Conservation (phyloP, 805 yeast genomes). For the Saccharomycopsis javanensis region DNA sequence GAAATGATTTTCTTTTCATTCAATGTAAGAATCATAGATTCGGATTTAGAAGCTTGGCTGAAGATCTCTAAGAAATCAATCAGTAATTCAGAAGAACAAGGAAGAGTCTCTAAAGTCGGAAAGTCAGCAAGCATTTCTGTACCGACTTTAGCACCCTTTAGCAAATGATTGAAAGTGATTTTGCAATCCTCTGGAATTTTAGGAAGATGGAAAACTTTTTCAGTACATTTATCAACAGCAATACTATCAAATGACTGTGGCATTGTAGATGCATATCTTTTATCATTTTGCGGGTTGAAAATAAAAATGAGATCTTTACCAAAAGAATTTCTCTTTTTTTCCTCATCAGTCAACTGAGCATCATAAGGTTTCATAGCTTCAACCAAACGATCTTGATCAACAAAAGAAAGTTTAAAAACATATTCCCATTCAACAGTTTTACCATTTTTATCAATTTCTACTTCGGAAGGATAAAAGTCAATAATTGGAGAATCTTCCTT, state of each 20-base stretch:
- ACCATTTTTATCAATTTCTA: constrained; percentile 84
- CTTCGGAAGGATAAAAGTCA: constrained; percentile 85
- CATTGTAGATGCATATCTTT: constrained; percentile 62
- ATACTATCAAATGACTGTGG: constrained; percentile 71
- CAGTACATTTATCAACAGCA: constrained; percentile 70
- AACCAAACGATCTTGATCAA: constrained; percentile 67
- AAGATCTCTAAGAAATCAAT: constrained; percentile 65
- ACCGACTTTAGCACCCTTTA: constrained; percentile 61
- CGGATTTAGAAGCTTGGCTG: constrained; percentile 76
- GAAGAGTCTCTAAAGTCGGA: constrained; percentile 70
- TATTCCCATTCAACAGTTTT: constrained; percentile 98
- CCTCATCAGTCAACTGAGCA: constrained; percentile 54
- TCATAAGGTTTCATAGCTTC: constrained; percentile 66
- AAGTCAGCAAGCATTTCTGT: constrained; percentile 75
- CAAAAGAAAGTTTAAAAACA: constrained; percentile 85
- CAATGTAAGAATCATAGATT: constrained; percentile 63
- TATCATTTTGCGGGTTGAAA: constrained; percentile 67
- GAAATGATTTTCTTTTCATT: constrained; percentile 28
- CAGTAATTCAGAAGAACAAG: constrained; percentile 44
- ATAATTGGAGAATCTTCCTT: constrained; percentile 78
- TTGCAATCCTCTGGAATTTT: constrained; percentile 24
- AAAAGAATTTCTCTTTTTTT: constrained; percentile 59
- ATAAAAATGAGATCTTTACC: constrained; percentile 62
- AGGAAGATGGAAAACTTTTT: constrained; percentile 46
- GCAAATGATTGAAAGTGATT: constrained; percentile 39